These are phyloP conservation scores for Xerocomellus intermedius DNA, from an alignment of 768 basidiomycete species.

Conservation along the genomic window DNA sequence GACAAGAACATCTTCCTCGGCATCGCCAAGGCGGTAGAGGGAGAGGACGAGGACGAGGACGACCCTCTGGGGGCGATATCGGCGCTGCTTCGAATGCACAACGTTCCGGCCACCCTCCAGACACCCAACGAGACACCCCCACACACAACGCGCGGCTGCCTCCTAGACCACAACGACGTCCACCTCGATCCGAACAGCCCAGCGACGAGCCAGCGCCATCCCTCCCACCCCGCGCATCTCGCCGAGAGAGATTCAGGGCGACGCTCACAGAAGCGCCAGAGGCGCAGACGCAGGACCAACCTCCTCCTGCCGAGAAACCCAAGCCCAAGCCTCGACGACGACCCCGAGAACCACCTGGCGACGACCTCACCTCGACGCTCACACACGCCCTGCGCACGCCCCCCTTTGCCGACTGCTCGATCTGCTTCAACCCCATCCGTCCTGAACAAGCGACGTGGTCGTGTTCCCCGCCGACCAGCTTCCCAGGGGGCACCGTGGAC, in stretches of 20 bases:
- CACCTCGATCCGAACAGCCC: background rate
- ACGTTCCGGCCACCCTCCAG: background rate
- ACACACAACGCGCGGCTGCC: background rate
- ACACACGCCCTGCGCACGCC: conserved; percentile 62
- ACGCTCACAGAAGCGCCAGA: conserved; percentile 30
- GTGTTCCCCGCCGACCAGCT: conserved; percentile 56
- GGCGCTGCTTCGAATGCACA: background rate
- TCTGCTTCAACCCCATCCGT: conserved; percentile 78
- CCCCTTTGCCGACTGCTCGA: conserved; percentile 77
- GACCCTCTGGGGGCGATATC: background rate
- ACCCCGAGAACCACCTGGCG: conserved; percentile 28
- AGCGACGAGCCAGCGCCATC: background rate
- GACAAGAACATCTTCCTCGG: background rate
- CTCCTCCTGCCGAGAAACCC: background rate
- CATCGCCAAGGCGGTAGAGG: conserved; percentile 3
- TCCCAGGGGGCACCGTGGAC: background rate
- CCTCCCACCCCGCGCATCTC: conserved; percentile 19
- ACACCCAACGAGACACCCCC: background rate
- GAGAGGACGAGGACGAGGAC: background rate
- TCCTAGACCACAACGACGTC: background rate
- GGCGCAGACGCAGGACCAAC: background rate
- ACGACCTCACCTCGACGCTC: conserved; percentile 75
- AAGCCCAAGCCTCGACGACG: conserved; percentile 8
- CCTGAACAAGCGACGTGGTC: conserved; percentile 87
- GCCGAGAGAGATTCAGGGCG: conserved; percentile 37